phyloP scores from a whole-genome alignment of 2,329 filamentous ascomycete genomes.

The Fusarium mundagurra region DNA sequence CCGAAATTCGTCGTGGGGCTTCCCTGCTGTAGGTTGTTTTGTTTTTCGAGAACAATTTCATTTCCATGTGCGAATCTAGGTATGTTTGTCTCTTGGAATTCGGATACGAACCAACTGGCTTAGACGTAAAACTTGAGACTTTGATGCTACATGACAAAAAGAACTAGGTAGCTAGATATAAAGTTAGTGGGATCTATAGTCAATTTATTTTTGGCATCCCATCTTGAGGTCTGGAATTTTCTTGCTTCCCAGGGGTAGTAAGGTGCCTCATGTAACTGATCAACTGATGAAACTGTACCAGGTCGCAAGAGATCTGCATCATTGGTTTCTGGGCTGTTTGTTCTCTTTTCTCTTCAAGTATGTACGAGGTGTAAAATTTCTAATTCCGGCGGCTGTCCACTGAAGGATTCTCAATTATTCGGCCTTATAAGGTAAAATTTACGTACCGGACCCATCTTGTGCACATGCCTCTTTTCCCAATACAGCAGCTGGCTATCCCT shows the following conservation, averaged over 20 bases:
- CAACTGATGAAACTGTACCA: neutral
- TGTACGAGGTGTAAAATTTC: neutral
- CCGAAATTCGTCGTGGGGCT: slow-evolving; percentile 39
- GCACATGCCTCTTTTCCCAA: slow-evolving; percentile 13
- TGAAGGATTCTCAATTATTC: slow-evolving; percentile 7
- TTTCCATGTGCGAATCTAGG: slow-evolving; percentile 8
- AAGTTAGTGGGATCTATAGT: neutral
- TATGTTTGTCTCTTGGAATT: neutral
- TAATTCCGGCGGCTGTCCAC: neutral
- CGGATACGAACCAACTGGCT: neutral
- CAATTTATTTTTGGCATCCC: neutral
- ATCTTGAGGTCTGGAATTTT: neutral
- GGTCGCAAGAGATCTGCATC: neutral
- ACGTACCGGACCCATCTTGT: slow-evolving; percentile 13
- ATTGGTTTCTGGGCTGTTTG: neutral
- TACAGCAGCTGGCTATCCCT: slow-evolving; percentile 11
- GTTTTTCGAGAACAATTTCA: slow-evolving; percentile 24
- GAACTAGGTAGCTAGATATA: neutral
- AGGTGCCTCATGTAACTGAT: too few species aligned
- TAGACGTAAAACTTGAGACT: neutral
- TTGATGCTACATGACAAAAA: neutral
- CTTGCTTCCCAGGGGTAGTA: neutral
- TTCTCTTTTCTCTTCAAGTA: neutral
- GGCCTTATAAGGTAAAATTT: slow-evolving; percentile 13
- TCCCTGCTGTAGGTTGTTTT: slow-evolving; percentile 1